Evolutionary conservation across 2,329 filamentous ascomycete species (phyloP).

Genomic region (Dactylonectria macrodidyma): DNA sequence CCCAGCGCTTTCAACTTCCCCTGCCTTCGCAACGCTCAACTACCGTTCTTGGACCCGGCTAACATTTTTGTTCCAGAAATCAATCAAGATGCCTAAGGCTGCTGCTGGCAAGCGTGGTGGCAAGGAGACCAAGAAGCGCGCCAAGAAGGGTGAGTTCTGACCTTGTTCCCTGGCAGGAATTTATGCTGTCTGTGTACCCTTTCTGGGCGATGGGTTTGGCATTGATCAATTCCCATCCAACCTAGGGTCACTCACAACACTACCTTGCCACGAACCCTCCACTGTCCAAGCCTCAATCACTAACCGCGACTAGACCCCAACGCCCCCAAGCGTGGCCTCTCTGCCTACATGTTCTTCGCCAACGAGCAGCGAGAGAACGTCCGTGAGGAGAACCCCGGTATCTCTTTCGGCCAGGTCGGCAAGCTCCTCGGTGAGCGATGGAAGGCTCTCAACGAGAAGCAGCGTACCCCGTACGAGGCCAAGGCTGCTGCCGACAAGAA

Average conservation of each 20-base stretch:
- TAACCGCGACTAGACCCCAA: slow-evolving; percentile 80
- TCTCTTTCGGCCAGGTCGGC: slow-evolving; percentile 98
- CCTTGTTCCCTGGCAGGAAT: background rate
- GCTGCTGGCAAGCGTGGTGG: slow-evolving; percentile 66
- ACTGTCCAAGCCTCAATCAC: background rate
- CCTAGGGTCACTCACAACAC: background rate
- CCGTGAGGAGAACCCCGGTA: slow-evolving; percentile 97
- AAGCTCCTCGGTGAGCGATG: slow-evolving; percentile 98
- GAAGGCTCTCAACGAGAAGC: slow-evolving; percentile 96
- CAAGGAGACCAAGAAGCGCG: slow-evolving; percentile 69
- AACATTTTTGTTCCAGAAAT: slow-evolving; percentile 50
- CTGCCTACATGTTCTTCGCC: slow-evolving; percentile 99
- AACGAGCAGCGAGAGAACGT: slow-evolving; percentile 99
- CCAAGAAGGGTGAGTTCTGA: slow-evolving; percentile 71
- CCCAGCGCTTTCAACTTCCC: background rate
- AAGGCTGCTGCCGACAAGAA: slow-evolving; percentile 99
- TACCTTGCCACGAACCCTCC: background rate
- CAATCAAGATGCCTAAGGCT: slow-evolving; percentile 72
- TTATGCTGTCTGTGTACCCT: background rate
- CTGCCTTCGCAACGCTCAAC: background rate
- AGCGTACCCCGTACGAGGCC: slow-evolving; percentile 93
- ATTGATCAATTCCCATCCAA: background rate
- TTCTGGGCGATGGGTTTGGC: background rate
- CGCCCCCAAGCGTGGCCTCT: slow-evolving; percentile 98
- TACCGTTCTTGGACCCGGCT: slow-evolving; percentile 4